These are phyloP conservation scores for Hanseniaspora hatyaiensis DNA, from an alignment of 805 yeast genomes.

Conservation along the genomic window DNA sequence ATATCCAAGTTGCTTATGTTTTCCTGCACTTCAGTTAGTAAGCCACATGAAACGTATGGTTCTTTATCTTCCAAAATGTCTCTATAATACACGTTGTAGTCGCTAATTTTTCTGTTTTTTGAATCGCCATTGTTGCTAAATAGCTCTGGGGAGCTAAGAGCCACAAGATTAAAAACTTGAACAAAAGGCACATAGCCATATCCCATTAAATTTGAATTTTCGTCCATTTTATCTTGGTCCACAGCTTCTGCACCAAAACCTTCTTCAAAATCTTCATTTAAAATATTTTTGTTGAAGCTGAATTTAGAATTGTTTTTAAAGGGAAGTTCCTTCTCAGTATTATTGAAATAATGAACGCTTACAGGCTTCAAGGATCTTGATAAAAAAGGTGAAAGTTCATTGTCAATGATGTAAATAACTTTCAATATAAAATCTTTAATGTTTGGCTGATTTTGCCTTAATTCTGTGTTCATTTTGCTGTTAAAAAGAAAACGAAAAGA, in stretches of 20 bases:
- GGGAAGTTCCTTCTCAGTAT: constrained; percentile 19
- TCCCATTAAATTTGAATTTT: constrained; percentile 15
- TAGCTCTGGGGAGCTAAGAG: constrained; percentile 28
- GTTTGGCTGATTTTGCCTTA: background rate
- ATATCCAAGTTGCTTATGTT: constrained; percentile 22
- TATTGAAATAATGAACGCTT: constrained; percentile 24
- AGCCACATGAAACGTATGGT: constrained; percentile 29
- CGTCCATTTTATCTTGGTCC: background rate
- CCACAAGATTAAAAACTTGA: constrained; percentile 25
- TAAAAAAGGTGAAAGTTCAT: constrained; percentile 24
- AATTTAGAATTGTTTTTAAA: too few relatives aligned
- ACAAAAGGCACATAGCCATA: constrained; percentile 27
- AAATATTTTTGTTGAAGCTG: background rate
- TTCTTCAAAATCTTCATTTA: background rate
- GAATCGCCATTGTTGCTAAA: constrained; percentile 15
- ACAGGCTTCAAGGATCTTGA: constrained; percentile 27
- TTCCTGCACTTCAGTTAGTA: constrained; percentile 27
- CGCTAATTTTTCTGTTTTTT: constrained; percentile 16
- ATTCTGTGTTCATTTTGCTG: background rate
- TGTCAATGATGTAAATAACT: constrained; percentile 28
- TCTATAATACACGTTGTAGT: constrained; percentile 28
- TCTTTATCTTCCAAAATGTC: constrained; percentile 30
- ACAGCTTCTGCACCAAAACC: background rate
- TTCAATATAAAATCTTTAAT: constrained; percentile 25
- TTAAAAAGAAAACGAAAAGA: background rate